Evolutionary conservation across 2,329 filamentous ascomycete species (phyloP).

Genomic region (Diplodia mutila): DNA sequence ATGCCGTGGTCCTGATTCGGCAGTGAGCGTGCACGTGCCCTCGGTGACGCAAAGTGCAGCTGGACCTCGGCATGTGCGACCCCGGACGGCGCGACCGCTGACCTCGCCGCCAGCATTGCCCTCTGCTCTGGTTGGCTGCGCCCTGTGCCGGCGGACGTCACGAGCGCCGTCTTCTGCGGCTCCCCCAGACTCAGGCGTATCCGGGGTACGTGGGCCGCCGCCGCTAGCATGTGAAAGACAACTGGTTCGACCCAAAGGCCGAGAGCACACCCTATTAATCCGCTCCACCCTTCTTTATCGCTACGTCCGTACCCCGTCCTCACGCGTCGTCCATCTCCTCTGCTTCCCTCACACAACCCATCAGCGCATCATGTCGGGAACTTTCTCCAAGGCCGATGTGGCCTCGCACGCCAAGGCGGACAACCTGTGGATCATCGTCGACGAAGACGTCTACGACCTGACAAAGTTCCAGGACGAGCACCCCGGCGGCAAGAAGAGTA

Average conservation of each 20-base stretch:
- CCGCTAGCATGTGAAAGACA: slow-evolving; percentile 26
- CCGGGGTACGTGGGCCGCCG: slow-evolving; percentile 15
- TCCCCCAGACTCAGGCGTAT: slow-evolving; percentile 24
- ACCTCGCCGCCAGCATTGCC: background rate
- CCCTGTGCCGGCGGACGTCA: background rate
- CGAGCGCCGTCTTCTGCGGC: slow-evolving; percentile 16
- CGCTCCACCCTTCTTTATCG: slow-evolving; percentile 22
- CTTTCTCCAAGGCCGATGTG: slow-evolving; percentile 82
- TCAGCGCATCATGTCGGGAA: slow-evolving; percentile 74
- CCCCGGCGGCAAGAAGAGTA: slow-evolving; percentile 73
- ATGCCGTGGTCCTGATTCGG: slow-evolving; percentile 16
- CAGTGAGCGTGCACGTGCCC: slow-evolving; percentile 4
- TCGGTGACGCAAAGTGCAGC: slow-evolving; percentile 1
- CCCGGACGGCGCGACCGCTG: background rate
- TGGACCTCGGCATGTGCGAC: slow-evolving; percentile 20
- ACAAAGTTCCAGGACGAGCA: slow-evolving; percentile 65
- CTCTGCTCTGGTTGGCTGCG: slow-evolving; percentile 9
- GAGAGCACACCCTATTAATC: slow-evolving; percentile 22
- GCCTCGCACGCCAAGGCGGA: slow-evolving; percentile 88
- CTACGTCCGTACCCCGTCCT: slow-evolving; percentile 7
- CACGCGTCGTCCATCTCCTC: slow-evolving; percentile 6
- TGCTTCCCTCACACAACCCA: background rate
- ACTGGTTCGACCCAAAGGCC: slow-evolving; percentile 9
- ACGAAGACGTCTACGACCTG: slow-evolving; percentile 94
- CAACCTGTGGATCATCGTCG: slow-evolving; percentile 86